These are phyloP conservation scores for Termitomyces sp. DNA, from an alignment of 768 basidiomycete species.

Conservation along the genomic window DNA sequence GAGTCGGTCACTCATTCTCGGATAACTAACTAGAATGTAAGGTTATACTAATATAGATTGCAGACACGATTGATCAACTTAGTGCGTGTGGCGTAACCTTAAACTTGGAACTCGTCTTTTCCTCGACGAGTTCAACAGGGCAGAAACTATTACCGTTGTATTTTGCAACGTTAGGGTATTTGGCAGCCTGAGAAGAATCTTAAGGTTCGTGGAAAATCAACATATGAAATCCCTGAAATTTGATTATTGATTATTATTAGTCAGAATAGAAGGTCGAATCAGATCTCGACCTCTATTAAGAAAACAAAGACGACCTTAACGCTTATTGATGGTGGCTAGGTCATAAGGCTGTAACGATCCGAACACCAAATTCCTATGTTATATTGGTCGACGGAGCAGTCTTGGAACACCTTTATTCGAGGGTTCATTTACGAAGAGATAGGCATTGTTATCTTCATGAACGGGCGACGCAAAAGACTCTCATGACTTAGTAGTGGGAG, in stretches of 20 bases:
- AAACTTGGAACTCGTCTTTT: too few species aligned
- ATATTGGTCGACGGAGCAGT: slow-evolving; percentile 73
- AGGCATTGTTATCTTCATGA: slow-evolving; percentile 36
- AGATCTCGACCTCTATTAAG: not conserved
- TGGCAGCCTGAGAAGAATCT: slow-evolving; percentile 32
- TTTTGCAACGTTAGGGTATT: slow-evolving; percentile 49
- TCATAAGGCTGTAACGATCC: slow-evolving; percentile 77
- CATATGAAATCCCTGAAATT: slow-evolving; percentile 55
- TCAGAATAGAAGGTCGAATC: not conserved
- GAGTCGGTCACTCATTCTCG: too few species aligned
- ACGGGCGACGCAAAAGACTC: slow-evolving; percentile 72
- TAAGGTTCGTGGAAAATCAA: slow-evolving; percentile 16
- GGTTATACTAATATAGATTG: not conserved
- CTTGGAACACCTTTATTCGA: too few species aligned
- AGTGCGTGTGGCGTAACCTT: too few species aligned
- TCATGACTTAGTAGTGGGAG: slow-evolving; percentile 46
- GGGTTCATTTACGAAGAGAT: too few species aligned
- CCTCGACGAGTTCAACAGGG: slow-evolving; percentile 63
- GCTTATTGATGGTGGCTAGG: slow-evolving; percentile 81
- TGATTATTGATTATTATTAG: too few species aligned
- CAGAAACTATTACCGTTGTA: slow-evolving; percentile 76
- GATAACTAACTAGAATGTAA: too few species aligned
- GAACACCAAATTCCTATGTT: slow-evolving; percentile 49
- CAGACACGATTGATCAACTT: too few species aligned
- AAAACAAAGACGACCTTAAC: too few species aligned